A percentile compares a stretch with the other conserved stretches of the same genome.
These are phyloP conservation scores for Martiniozyma asiatica DNA, from an alignment of 1,139 yeast species.

Conservation along the genomic window DNA sequence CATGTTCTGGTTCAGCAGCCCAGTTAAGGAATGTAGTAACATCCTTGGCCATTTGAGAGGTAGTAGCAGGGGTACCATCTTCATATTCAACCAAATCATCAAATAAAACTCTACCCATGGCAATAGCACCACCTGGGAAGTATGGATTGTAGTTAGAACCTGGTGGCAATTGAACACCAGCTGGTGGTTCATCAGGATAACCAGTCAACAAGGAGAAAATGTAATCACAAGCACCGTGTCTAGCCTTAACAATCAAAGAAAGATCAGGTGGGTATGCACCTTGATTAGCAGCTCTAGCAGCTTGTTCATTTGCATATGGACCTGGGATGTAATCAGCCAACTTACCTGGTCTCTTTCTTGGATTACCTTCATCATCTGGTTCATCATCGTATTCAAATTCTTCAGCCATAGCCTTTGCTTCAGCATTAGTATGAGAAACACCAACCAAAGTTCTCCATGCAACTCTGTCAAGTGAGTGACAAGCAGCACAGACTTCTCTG, in stretches of 20 bases:
- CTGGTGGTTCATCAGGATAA: conserved; percentile 97
- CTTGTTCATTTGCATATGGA: conserved; percentile 96
- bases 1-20: conserved; percentile 99
- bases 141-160: conserved; percentile 98
- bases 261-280: conserved; percentile 99
- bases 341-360: conserved; percentile 97
- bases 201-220: conserved; percentile 93
- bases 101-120: conserved; percentile 96
- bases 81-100: conserved; percentile 97
- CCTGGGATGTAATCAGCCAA: conserved; percentile 91
- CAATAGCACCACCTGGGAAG: conserved; percentile 99
- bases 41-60: conserved; percentile 99
- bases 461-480: conserved; percentile 93
- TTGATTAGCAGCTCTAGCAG: conserved; percentile 99
- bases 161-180: conserved; percentile 86
- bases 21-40: conserved; percentile 92
- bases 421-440: conserved; percentile 85
- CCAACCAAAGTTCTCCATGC: conserved; percentile 99
- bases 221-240: conserved; percentile 98
- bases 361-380: conserved; percentile 98
- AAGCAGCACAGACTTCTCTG: conserved; percentile 97
- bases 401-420: conserved; percentile 89
- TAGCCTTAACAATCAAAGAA: conserved; percentile 93
- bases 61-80: conserved; percentile 97
- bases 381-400: conserved; percentile 97